phyloP scores from a whole-genome alignment of 208 protist genomes.

The Tritrichomonas foetus region DNA sequence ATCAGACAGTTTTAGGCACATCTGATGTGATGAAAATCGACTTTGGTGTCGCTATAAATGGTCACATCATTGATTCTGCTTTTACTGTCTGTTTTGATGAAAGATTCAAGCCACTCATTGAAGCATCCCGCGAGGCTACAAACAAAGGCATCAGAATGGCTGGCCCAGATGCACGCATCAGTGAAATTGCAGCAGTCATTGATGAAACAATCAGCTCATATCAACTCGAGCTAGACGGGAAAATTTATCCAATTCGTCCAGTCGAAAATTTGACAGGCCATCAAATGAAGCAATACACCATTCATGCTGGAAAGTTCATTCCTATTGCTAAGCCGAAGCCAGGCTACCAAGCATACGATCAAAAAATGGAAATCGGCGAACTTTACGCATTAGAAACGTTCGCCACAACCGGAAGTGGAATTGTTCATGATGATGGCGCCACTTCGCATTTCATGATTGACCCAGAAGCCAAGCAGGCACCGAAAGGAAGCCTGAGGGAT shows the following conservation, averaged over 20 bases:
- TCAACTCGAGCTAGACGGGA: constrained; percentile 12
- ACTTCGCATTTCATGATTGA: constrained; percentile 88
- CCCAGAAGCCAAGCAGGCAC: constrained; percentile 59
- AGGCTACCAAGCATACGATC: constrained; percentile 50
- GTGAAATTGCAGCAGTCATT: constrained; percentile 59
- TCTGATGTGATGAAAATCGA: constrained; percentile 64
- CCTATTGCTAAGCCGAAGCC: constrained; percentile 90
- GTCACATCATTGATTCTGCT: constrained; percentile 62
- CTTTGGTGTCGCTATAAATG: constrained; percentile 64
- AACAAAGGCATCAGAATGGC: constrained; percentile 81
- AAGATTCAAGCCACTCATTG: constrained; percentile 82
- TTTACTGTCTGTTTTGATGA: constrained; percentile 82
- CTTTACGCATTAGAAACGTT: constrained; percentile 99
- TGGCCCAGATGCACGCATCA: constrained; percentile 58
- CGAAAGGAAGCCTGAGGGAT: constrained; percentile 66
- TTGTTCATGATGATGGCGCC: background rate
- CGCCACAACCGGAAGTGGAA: constrained; percentile 78
- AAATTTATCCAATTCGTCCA: constrained; percentile 62
- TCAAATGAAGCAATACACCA: constrained; percentile 85
- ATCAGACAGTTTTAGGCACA: constrained; percentile 52
- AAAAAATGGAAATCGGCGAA: constrained; percentile 81
- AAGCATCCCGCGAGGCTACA: constrained; percentile 89
- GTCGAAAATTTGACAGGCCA: constrained; percentile 97
- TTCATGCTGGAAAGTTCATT: constrained; percentile 97
- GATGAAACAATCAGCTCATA: constrained; percentile 59